Base-by-base conservation (phyloP, 2,329 filamentous ascomycete species). In the Penicillium occitanis region DNA sequence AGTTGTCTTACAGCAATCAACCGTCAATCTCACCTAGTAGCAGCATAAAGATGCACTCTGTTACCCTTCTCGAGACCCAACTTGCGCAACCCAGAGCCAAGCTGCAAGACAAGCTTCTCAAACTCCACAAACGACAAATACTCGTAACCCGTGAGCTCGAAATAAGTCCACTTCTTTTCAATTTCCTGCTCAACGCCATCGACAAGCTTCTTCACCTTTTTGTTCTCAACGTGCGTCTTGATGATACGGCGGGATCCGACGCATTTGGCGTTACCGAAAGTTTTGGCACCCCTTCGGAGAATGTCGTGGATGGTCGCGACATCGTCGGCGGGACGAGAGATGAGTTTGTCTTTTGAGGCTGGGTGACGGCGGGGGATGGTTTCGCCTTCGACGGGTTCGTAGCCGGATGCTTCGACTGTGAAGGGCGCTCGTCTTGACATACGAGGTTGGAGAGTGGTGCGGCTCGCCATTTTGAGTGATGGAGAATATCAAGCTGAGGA, bases 111-210 rank as follows among this genome's bases (percentile, higher is more conserved):
- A 69, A 88, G 83, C 73, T 87, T 83, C 79, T 91, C 87, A 75
- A 94, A 95, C 80, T 96, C 89, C 73, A 86, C 83, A 80, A 93
- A 96, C 72, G 88, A 92, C 74, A 90, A 83, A 82, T 89, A 96
- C 53, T 85, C 84, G 82, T 91, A 97, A 59, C 84, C 83, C 68
- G 90, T 89, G 71, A 96, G 87, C 84, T 97, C 93, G 72, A 92
- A 96, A 80, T 89, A 96, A 63, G 89, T 88, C 93, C 93, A 97
- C 78, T 94, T 87, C 87, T 96, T 97, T 69, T 96, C 91, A 40
- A 95, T 87, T 80, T 93, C 87, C 70, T 85, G 83, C 78, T 92
- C 86, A 76, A 91, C 86, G 71, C 93, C 93, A 74, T 96, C 91
- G 66, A 96, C 83, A 61, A 92, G 85, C 86, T 96, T 97, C 85